phyloP scores from a whole-genome alignment of 2,329 filamentous ascomycete species.

The Penicillium vulpinum region DNA sequence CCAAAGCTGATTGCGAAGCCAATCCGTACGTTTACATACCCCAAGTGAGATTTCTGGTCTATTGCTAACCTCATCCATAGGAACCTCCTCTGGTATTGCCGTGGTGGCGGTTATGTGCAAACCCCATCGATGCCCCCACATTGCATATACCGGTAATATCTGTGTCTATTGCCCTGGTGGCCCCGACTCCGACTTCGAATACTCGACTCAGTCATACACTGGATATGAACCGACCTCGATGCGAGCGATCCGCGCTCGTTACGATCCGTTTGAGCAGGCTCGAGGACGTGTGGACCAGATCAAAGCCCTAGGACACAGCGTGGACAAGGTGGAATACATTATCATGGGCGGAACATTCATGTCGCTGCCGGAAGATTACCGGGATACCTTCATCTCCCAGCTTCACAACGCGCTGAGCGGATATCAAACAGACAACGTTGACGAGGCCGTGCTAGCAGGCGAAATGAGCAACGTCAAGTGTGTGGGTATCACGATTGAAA shows the following conservation, averaged over 20 bases:
- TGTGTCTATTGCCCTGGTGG: constrained; percentile 98
- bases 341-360: constrained; percentile 99
- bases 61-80: constrained; percentile 44
- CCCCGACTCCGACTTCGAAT: constrained; percentile 97
- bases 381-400: constrained; percentile 91
- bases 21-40: constrained; percentile 62
- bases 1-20: constrained; percentile 96
- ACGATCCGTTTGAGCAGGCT: constrained; percentile 97
- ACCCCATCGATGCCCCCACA: constrained; percentile 94
- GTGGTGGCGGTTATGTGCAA: constrained; percentile 99
- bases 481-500: constrained; percentile 98
- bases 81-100: constrained; percentile 93
- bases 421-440: constrained; percentile 90
- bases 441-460: constrained; percentile 90
- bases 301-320: constrained; percentile 89
- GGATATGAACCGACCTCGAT: constrained; percentile 98
- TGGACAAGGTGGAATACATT: constrained; percentile 99
- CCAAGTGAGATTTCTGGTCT: neutral
- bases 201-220: constrained; percentile 97
- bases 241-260: constrained; percentile 93
- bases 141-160: constrained; percentile 97
- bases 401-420: constrained; percentile 95
- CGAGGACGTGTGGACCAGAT: constrained; percentile 95
- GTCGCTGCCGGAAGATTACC: constrained; percentile 85
- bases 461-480: constrained; percentile 98